A percentile compares a stretch with the other conserved stretches of the same genome.
These are phyloP conservation scores for Arthromyces matolae DNA, from an alignment of 768 basidiomycete species.

Conservation along the genomic window DNA sequence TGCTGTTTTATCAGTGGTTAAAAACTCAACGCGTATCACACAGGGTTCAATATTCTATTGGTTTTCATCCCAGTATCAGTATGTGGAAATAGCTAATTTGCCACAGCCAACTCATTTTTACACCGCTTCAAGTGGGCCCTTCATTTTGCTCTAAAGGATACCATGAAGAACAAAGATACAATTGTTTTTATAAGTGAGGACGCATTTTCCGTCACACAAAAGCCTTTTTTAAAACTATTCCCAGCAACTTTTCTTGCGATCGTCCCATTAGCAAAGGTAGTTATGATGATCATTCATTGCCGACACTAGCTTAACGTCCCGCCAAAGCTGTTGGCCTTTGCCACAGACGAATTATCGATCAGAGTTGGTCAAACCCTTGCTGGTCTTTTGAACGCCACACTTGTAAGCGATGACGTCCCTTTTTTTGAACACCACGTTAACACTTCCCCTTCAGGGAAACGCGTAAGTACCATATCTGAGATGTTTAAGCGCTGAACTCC, in stretches of 20 bases:
- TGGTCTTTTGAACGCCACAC: conserved; percentile 81
- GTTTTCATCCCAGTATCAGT: conserved; percentile 72
- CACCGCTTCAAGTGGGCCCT: conserved; percentile 72
- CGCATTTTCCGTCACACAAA: conserved; percentile 1
- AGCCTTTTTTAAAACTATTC: neutral
- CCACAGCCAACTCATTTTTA: too few relatives aligned
- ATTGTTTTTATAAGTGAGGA: conserved; percentile 70
- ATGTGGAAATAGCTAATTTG: too few relatives aligned
- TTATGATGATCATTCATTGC: neutral
- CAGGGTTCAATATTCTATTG: conserved; percentile 71
- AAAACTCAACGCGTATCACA: neutral
- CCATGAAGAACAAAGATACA: conserved; percentile 42
- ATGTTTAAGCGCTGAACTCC: too few relatives aligned
- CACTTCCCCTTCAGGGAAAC: conserved; percentile 36
- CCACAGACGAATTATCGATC: conserved; percentile 80
- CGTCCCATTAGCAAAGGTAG: conserved; percentile 77
- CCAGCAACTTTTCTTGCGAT: conserved; percentile 78
- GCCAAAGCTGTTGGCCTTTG: conserved; percentile 71
- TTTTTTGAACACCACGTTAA: neutral
- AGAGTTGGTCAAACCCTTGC: conserved; percentile 82
- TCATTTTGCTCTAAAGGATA: conserved; percentile 49
- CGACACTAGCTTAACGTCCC: neutral
- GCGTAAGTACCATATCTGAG: too few relatives aligned
- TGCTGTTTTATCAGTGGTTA: neutral
- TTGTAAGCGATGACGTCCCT: conserved; percentile 41